Conservation (phyloP, 2,329 filamentous ascomycete species). For the Biscogniauxia sp. region DNA sequence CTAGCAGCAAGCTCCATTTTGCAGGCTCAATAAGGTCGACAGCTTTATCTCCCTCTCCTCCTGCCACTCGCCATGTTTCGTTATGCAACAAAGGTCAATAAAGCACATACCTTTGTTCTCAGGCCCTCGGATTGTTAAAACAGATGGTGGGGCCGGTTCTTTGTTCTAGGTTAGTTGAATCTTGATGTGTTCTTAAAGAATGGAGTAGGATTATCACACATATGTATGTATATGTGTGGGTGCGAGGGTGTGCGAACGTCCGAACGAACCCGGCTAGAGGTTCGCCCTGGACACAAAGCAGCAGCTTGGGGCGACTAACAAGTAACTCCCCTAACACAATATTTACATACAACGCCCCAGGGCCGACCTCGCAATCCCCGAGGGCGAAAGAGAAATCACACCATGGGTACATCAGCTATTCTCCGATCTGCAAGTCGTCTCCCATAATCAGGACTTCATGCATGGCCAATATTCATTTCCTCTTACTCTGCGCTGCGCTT, state of each 20-base stretch:
- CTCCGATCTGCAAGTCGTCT: slow-evolving; percentile 17
- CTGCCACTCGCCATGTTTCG: slow-evolving; percentile 15
- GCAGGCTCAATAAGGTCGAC: not conserved
- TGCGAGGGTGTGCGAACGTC: not conserved
- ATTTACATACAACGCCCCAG: slow-evolving; percentile 11
- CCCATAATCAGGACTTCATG: not conserved
- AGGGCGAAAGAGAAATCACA: slow-evolving; percentile 18
- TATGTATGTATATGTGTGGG: not conserved
- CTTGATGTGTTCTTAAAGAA: not conserved
- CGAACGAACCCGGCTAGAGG: not conserved
- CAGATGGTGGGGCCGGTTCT: slow-evolving; percentile 6
- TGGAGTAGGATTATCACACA: not conserved
- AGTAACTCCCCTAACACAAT: not conserved
- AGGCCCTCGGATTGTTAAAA: slow-evolving; percentile 12
- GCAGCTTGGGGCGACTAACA: not conserved
- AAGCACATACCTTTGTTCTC: slow-evolving; percentile 18
- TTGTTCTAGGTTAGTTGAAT: not conserved
- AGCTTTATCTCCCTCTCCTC: slow-evolving; percentile 16
- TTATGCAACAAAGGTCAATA: slow-evolving; percentile 13
- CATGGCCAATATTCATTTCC: not conserved
- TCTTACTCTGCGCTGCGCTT: not conserved
- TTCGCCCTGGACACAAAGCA: not conserved
- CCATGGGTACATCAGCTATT: slow-evolving; percentile 15
- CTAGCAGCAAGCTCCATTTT: not conserved
- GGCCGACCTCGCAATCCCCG: slow-evolving; percentile 14